Conservation (phyloP, 1,284 basidiomycete genomes). For the Apiotrichum mycotoxinovorans region DNA sequence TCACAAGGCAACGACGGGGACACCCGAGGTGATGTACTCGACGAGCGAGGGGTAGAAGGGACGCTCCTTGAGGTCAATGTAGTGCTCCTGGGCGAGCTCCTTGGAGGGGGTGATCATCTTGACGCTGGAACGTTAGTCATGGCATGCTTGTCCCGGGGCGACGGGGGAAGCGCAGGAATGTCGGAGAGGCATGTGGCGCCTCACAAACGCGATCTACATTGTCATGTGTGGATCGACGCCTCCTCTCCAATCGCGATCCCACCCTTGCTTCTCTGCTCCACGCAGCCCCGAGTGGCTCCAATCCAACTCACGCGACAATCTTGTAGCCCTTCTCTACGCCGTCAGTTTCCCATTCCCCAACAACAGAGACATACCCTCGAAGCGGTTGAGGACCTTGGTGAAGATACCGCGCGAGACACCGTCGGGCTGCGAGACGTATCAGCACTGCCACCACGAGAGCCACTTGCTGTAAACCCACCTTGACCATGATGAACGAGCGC, state of each 20-base stretch:
- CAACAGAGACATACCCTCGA: conserved; percentile 33
- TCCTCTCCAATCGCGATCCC: too few relatives aligned
- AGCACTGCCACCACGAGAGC: neutral
- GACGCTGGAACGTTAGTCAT: conserved; percentile 26
- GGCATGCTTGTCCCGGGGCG: neutral
- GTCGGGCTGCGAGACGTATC: conserved; percentile 42
- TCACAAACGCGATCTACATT: too few relatives aligned
- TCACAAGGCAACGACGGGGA: conserved; percentile 47
- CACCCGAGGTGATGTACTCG: conserved; percentile 47
- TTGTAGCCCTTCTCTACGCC: conserved; percentile 43
- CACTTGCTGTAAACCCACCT: neutral
- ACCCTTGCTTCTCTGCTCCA: too few relatives aligned
- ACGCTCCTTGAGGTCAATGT: conserved; percentile 40
- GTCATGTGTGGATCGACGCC: too few relatives aligned
- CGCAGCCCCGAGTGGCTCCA: too few relatives aligned
- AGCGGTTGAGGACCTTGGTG: conserved; percentile 44
- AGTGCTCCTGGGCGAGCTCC: conserved; percentile 46
- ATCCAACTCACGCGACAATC: conserved; percentile 40
- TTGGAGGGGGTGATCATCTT: conserved; percentile 44
- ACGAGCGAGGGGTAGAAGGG: conserved; percentile 47
- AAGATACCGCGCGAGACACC: conserved; percentile 46
- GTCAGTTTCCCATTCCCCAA: neutral
- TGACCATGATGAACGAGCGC: conserved; percentile 53
- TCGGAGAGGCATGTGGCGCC: neutral
- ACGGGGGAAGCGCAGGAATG: neutral